Base-by-base conservation (phyloP, 129 eudicot species). In the Flaveria brownii region DNA sequence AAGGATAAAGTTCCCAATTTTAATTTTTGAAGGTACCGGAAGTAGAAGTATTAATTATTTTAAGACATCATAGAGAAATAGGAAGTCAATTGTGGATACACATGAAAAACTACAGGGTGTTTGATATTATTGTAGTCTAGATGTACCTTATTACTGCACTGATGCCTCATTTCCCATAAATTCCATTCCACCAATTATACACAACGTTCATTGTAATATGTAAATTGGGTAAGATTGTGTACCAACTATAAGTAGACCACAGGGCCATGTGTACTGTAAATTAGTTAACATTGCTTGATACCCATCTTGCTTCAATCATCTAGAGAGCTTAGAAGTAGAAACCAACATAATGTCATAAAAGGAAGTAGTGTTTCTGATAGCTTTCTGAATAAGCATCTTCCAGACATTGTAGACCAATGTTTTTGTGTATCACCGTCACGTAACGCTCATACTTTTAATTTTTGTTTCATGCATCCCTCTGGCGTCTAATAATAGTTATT, bases 401-500 rank as follows among this genome's bases (percentile, higher is more conserved):
- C 1, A 2, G 43, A n/a, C 42, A 70, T 6, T 33, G 30, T 25
- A 22, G 56, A 54, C 68, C 68, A 55, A 25, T 66, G 25, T 67
- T 54, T 42, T 67, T 9, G 74, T 54, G 75, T 33, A 67, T 50
- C 26, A 20, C 47, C 16, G 14, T 56, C 10, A 23, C 30, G 16
- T 68, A 56, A 16, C 70, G 28, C 57, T 68, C 56, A 16, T 67
- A 75, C 69, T 46, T 78, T 1, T 25, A 20, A 62, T 28, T 45
- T 73, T 20, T 64, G 23, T 13, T 33, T 75, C 41, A 23, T 67
- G 42, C 22, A 25, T 50, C 66, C 63, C 71, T 76, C n/a, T 80
- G 82, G 11, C 78, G 72, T 77, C 68, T 75, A 56, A 78, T 73
- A 43, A 43, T 62, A 15, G 78, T 57, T 84, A n/a, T 68, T 80